Evolutionary conservation across 768 basidiomycete genomes (phyloP).

Genomic region (Lepiota venenata): DNA sequence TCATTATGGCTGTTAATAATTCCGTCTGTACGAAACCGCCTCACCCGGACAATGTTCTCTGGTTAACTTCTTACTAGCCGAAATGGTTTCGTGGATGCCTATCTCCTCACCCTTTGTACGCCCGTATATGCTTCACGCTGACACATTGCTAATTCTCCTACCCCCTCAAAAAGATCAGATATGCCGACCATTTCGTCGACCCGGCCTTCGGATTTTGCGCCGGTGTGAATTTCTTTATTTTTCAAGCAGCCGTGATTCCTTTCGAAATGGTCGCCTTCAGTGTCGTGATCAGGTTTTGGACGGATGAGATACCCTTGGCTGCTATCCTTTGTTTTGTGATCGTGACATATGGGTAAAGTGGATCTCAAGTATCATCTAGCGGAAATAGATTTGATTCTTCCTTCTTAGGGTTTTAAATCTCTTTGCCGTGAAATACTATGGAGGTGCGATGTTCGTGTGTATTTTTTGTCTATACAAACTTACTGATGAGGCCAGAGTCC

Average conservation of each 20-base stretch:
- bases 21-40: slow-evolving; percentile 33
- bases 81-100: slow-evolving; percentile 83
- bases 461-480: not conserved
- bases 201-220: slow-evolving; percentile 54
- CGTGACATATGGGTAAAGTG: slow-evolving; percentile 36
- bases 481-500: slow-evolving; percentile 31
- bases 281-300: slow-evolving; percentile 51
- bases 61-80: slow-evolving; percentile 43
- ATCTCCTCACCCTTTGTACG: slow-evolving; percentile 73
- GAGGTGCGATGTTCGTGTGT: slow-evolving; percentile 30
- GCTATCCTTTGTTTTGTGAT: slow-evolving; percentile 46
- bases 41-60: not conserved
- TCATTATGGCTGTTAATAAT: slow-evolving; percentile 47
- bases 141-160: not conserved
- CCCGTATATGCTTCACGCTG: not conserved
- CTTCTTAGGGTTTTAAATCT: slow-evolving; percentile 37
- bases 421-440: slow-evolving; percentile 47
- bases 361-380: not conserved
- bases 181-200: slow-evolving; percentile 55
- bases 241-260: slow-evolving; percentile 38
- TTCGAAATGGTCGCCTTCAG: slow-evolving; percentile 57
- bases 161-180: slow-evolving; percentile 41
- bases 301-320: slow-evolving; percentile 42
- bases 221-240: slow-evolving; percentile 57
- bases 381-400: slow-evolving; percentile 1